Conservation (phyloP, 768 basidiomycete species). For the Boletus sensibilis region DNA sequence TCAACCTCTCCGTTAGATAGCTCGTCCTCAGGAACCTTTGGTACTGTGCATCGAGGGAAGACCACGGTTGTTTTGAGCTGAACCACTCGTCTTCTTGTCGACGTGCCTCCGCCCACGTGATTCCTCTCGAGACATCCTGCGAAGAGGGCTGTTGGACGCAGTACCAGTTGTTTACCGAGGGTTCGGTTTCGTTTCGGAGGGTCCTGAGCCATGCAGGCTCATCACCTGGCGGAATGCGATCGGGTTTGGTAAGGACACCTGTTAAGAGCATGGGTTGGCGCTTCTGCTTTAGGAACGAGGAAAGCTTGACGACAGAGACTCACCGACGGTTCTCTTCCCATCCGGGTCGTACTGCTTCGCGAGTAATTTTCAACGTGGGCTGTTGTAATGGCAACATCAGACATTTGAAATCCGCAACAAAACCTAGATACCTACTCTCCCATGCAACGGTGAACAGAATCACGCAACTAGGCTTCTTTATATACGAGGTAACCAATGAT, state of each 20-base stretch:
- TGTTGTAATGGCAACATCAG: conserved; percentile 42
- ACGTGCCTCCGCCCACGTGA: conserved; percentile 60
- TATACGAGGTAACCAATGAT: conserved; percentile 56
- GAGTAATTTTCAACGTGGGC: conserved; percentile 82
- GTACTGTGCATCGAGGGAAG: conserved; percentile 47
- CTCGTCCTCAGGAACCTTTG: conserved; percentile 54
- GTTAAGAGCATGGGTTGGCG: neutral
- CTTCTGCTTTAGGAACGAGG: conserved; percentile 34
- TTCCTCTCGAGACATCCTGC: conserved; percentile 20
- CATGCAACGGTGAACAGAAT: conserved; percentile 63
- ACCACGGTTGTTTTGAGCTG: conserved; percentile 51
- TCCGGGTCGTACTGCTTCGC: conserved; percentile 59
- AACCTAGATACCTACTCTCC: conserved; percentile 20
- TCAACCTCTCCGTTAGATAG: conserved; percentile 57
- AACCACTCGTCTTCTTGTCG: conserved; percentile 58
- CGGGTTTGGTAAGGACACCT: conserved; percentile 62
- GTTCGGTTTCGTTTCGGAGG: conserved; percentile 51
- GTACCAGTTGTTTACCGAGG: conserved; percentile 32
- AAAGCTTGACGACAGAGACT: conserved; percentile 42
- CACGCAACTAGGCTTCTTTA: conserved; percentile 64
- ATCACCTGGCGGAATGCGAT: conserved; percentile 43
- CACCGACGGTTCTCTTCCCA: conserved; percentile 71
- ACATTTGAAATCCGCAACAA: conserved; percentile 22
- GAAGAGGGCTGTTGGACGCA: conserved; percentile 43
- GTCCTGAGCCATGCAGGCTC: conserved; percentile 50